Base-by-base conservation (phyloP, 78 protist species). In the Cyanophora paradoxa region DNA sequence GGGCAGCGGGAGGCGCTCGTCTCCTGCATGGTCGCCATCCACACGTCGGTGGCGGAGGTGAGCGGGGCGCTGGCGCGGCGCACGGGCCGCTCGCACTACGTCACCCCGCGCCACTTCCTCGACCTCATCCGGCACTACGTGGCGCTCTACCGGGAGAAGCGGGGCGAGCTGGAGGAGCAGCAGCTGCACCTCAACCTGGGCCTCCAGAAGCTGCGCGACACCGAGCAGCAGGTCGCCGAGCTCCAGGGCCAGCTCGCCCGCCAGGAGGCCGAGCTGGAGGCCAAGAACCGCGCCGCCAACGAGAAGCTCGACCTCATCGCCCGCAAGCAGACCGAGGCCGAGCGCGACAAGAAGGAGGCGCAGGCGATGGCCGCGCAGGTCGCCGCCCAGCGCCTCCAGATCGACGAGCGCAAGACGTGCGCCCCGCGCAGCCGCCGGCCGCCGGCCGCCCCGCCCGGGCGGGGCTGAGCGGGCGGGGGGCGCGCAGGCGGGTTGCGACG, bases 81-180 rank as follows among this genome's bases (percentile, higher is more conserved):
- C n/a, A 77, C 83, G 40, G 96, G 92, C 56, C 79, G 90, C 31
- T 62, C 37, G 36, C 89, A 83, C 63, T 84, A 78, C 69, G 84
- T 93, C 42, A 95, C 98, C 5, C 99, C 99, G 46, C 78, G 99
- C 28, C 99, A 96, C 79, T 96, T 76, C 77, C 84, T 96, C 54
- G 99, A 96, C 57, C 78, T 95, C 71, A 89, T 95, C 71, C 34
- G 65, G 14, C 98, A 94, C 68, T 93, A 81, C 30, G 71, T 66
- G 62, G 24, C 34, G 24, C 61, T 94, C 44, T 84, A 75, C 86
- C 30, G 64, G 40, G 92, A 86, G 70, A 96, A 95, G 82, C 62
- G 90, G 14, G 65, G 56, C 17, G 85, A 88, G 75, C 75, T 91
- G 39, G 92, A 90, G 44, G 96, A 92, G 63, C 93, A 90, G 56